A percentile compares a stretch with the other conserved stretches of the same genome.
These are phyloP conservation scores for Leishmania arabica DNA, from an alignment of 208 protist genomes.

Conservation along the genomic window DNA sequence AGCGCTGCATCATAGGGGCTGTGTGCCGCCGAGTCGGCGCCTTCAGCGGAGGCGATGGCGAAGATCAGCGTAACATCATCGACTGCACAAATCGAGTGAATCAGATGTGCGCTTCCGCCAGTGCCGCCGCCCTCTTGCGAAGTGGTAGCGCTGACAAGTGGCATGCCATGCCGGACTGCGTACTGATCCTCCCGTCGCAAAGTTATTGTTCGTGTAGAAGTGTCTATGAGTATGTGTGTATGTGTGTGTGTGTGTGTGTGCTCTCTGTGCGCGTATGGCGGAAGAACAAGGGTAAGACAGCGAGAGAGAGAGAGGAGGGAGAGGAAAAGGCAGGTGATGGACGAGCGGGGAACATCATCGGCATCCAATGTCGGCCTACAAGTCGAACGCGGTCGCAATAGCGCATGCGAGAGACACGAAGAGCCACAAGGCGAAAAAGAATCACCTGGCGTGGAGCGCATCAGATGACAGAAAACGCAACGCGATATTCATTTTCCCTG, in stretches of 20 bases:
- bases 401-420: background rate
- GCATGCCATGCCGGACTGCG: constrained; percentile 4
- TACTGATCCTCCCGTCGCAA: background rate
- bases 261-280: background rate
- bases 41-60: constrained; percentile 1
- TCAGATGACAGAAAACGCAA: background rate
- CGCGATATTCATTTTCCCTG: too few species aligned
- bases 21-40: background rate
- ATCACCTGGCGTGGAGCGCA: background rate
- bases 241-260: background rate
- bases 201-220: background rate
- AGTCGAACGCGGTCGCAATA: too few species aligned
- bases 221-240: background rate
- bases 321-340: background rate
- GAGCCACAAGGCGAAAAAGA: background rate
- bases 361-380: background rate
- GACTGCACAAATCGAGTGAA: constrained; percentile 3
- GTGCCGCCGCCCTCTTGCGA: background rate
- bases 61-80: constrained; percentile 19
- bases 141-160: constrained; percentile 6
- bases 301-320: background rate
- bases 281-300: background rate
- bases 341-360: background rate
- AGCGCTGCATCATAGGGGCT: background rate
- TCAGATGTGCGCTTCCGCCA: background rate